Conservation (phyloP, 1,284 basidiomycete species). For the Fereydounia khargensis region DNA sequence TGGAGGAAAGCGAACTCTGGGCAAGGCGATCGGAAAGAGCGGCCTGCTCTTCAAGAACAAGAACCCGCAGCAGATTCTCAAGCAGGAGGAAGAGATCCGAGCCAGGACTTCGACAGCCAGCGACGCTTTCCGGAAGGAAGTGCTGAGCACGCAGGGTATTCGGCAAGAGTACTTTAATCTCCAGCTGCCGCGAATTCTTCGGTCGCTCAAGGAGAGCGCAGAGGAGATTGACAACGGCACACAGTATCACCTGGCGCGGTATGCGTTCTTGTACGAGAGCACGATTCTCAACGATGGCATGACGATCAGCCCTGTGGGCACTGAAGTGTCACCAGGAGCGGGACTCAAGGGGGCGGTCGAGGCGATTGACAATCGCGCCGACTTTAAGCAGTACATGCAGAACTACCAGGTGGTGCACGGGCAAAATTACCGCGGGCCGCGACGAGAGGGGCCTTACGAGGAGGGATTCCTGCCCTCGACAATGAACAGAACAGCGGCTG, state of each 20-base stretch:
- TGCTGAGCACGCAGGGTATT: slow-evolving; percentile 83
- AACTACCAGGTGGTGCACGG: slow-evolving; percentile 84
- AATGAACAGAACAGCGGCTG: neutral
- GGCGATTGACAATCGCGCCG: slow-evolving; percentile 85
- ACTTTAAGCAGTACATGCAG: slow-evolving; percentile 96
- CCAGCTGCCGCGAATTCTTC: slow-evolving; percentile 85
- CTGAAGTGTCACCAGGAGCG: slow-evolving; percentile 7
- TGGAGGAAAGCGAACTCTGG: slow-evolving; percentile 51
- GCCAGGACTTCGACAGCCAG: slow-evolving; percentile 78
- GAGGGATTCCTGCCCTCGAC: slow-evolving; percentile 51
- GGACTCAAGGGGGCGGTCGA: slow-evolving; percentile 86
- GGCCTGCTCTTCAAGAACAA: slow-evolving; percentile 80
- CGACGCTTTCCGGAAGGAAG: slow-evolving; percentile 84
- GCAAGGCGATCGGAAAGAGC: slow-evolving; percentile 82
- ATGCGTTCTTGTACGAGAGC: slow-evolving; percentile 90
- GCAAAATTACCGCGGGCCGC: slow-evolving; percentile 60
- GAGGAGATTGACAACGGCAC: slow-evolving; percentile 95
- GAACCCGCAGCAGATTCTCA: slow-evolving; percentile 86
- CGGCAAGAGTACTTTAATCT: slow-evolving; percentile 95
- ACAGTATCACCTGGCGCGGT: slow-evolving; percentile 92
- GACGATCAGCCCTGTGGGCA: slow-evolving; percentile 71
- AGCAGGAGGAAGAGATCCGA: slow-evolving; percentile 92
- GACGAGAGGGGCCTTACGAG: slow-evolving; percentile 57
- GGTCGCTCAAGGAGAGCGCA: slow-evolving; percentile 89
- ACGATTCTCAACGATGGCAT: slow-evolving; percentile 83